A percentile compares a stretch with the other conserved stretches of the same genome.
Evolutionary conservation across 768 basidiomycete species (phyloP).

Genomic region (Termitomyces bulborhizus): DNA sequence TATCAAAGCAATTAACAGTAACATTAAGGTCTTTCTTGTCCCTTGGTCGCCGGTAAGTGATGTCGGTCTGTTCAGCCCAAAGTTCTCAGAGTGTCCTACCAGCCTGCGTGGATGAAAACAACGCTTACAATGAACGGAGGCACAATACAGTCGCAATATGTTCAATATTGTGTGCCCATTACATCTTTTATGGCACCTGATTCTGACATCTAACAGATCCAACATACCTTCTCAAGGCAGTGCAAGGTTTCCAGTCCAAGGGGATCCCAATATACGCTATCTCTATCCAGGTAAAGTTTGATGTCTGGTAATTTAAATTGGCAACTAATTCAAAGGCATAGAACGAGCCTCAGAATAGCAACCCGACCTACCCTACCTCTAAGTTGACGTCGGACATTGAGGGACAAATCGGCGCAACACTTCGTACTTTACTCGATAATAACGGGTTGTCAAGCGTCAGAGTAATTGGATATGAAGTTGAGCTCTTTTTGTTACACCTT

Average conservation of each 20-base stretch:
- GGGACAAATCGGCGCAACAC: slow-evolving; percentile 48
- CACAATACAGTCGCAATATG: slow-evolving; percentile 42
- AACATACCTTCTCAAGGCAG: slow-evolving; percentile 63
- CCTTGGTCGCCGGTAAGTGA: slow-evolving; percentile 71
- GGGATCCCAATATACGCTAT: slow-evolving; percentile 62
- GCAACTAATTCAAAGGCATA: neutral
- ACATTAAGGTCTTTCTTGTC: slow-evolving; percentile 48
- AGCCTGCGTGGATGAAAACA: slow-evolving; percentile 81
- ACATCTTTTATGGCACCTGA: neutral
- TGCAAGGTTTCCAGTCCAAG: slow-evolving; percentile 61
- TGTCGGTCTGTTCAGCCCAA: neutral
- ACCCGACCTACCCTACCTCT: slow-evolving; percentile 66
- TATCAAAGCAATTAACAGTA: slow-evolving; percentile 50
- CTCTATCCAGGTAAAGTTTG: slow-evolving; percentile 35
- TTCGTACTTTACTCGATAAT: slow-evolving; percentile 55
- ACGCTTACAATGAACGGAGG: slow-evolving; percentile 65
- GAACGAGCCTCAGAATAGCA: slow-evolving; percentile 51
- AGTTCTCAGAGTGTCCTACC: neutral
- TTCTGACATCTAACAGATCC: slow-evolving; percentile 41
- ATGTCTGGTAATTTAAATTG: no score
- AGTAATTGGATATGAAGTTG: slow-evolving; percentile 43
- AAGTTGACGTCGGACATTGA: slow-evolving; percentile 48
- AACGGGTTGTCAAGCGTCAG: slow-evolving; percentile 55
- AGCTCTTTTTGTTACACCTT: neutral
- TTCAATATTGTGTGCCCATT: slow-evolving; percentile 35